Evolutionary conservation across 1,284 basidiomycete genomes (phyloP).

Genomic region (Naganishia albida): DNA sequence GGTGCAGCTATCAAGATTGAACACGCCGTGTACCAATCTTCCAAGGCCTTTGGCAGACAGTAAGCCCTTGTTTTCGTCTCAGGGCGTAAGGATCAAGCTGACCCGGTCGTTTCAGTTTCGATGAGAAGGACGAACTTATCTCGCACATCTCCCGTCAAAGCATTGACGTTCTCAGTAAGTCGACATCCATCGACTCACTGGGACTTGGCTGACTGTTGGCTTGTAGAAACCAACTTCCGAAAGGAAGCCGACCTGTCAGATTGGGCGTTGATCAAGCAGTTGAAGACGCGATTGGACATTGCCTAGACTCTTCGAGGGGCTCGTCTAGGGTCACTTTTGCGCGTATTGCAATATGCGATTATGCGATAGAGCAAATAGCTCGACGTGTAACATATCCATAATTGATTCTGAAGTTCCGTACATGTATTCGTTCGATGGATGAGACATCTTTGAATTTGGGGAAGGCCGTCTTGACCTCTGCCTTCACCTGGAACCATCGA

Average conservation of each 20-base stretch:
- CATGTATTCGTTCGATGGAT: too few species aligned
- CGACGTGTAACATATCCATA: not conserved
- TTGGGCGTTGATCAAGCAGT: slow-evolving; percentile 87
- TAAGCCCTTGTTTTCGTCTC: slow-evolving; percentile 36
- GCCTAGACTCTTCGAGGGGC: slow-evolving; percentile 37
- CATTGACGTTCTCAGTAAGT: slow-evolving; percentile 85
- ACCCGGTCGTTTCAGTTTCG: slow-evolving; percentile 61
- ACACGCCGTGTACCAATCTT: slow-evolving; percentile 91
- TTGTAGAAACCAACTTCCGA: slow-evolving; percentile 76
- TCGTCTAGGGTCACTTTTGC: too few species aligned
- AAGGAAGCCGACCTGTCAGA: slow-evolving; percentile 87
- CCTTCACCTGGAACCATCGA: too few species aligned
- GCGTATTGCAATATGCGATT: too few species aligned
- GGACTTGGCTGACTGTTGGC: slow-evolving; percentile 12
- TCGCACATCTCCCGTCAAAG: slow-evolving; percentile 88
- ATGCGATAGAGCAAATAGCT: not conserved
- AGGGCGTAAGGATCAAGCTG: not conserved
- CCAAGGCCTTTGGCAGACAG: slow-evolving; percentile 80
- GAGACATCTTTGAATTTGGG: too few species aligned
- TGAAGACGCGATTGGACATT: slow-evolving; percentile 74
- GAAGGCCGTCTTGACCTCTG: too few species aligned
- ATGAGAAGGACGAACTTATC: slow-evolving; percentile 91
- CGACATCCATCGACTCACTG: slow-evolving; percentile 31
- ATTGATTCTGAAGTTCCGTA: not conserved
- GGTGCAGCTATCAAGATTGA: slow-evolving; percentile 99